A percentile compares a stretch with the other conserved stretches of the same genome.
Evolutionary conservation across 768 basidiomycete genomes (phyloP).

Genomic region (Mycena latifolia): DNA sequence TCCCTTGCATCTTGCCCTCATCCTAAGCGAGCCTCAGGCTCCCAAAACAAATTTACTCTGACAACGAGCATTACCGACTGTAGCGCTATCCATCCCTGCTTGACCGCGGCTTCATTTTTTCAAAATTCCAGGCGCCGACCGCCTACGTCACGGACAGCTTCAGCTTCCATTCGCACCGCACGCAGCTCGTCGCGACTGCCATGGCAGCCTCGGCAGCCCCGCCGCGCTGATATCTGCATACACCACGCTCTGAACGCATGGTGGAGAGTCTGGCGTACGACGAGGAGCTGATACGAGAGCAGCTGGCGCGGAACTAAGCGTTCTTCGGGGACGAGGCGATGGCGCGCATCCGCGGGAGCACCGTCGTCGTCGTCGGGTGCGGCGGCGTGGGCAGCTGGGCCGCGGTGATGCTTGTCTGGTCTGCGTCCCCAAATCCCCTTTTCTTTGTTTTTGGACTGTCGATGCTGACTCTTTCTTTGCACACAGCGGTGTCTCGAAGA

Average conservation of each 20-base stretch:
- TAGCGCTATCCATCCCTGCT: too few species aligned
- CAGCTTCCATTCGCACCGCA: conserved; percentile 64
- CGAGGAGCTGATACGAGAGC: conserved; percentile 88
- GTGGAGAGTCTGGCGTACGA: conserved; percentile 56
- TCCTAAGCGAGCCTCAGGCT: too few species aligned
- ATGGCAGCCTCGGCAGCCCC: conserved; percentile 70
- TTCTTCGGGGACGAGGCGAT: conserved; percentile 95
- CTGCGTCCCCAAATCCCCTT: conserved; percentile 66
- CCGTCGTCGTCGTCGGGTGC: conserved; percentile 92
- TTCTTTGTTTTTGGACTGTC: conserved; percentile 2
- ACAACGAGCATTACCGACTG: too few species aligned
- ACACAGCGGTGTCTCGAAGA: conserved; percentile 81
- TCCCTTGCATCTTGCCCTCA: too few species aligned
- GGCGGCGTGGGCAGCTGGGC: conserved; percentile 98
- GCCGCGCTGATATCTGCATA: conserved; percentile 72
- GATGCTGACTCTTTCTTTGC: not conserved
- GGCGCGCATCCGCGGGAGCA: conserved; percentile 77
- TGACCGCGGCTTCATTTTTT: too few species aligned
- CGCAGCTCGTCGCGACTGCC: conserved; percentile 75
- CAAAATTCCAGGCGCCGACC: too few species aligned
- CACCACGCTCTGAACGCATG: conserved; percentile 50
- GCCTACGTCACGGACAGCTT: conserved; percentile 52
- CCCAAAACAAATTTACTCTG: too few species aligned
- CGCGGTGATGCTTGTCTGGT: conserved; percentile 92
- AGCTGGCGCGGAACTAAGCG: conserved; percentile 93